Evolutionary conservation across 805 yeast species (phyloP).

Genomic region (Wickerhamiella dianesei): DNA sequence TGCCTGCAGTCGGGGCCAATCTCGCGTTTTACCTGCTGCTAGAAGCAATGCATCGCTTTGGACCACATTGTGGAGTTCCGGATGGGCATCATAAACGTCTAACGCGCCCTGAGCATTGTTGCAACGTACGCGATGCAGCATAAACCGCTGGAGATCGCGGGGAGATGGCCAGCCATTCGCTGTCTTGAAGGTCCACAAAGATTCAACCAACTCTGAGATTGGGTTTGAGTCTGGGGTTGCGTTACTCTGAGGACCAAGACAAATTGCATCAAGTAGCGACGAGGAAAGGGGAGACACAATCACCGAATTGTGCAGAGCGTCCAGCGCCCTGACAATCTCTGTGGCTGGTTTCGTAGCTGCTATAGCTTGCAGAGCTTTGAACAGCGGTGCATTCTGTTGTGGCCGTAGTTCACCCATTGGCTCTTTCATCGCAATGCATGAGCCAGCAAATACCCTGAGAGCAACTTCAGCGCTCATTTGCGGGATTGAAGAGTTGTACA

Average conservation of each 20-base stretch:
- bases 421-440: neutral
- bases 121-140: constrained; percentile 17
- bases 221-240: neutral
- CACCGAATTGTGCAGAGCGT: neutral
- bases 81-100: constrained; percentile 27
- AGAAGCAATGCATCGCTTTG: constrained; percentile 38
- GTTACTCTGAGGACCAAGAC: neutral
- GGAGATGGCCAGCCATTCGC: constrained; percentile 9
- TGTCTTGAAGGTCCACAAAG: constrained; percentile 26
- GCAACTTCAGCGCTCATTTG: neutral
- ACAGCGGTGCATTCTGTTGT: constrained; percentile 1
- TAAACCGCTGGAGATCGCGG: constrained; percentile 19
- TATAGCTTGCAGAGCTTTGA: constrained; percentile 2
- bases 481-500: neutral
- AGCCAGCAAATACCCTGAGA: neutral
- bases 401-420: neutral
- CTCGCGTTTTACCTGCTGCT: constrained; percentile 32
- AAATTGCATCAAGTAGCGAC: constrained; percentile 4
- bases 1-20: constrained; percentile 43
- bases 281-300: constrained; percentile 6
- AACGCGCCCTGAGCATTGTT: constrained; percentile 20
- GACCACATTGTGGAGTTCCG: constrained; percentile 32
- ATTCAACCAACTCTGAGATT: neutral
- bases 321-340: constrained; percentile 1
- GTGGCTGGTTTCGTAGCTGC: neutral